These are phyloP conservation scores for Noccaea bulbosa DNA, from an alignment of 345 rosid genomes.

Conservation along the genomic window DNA sequence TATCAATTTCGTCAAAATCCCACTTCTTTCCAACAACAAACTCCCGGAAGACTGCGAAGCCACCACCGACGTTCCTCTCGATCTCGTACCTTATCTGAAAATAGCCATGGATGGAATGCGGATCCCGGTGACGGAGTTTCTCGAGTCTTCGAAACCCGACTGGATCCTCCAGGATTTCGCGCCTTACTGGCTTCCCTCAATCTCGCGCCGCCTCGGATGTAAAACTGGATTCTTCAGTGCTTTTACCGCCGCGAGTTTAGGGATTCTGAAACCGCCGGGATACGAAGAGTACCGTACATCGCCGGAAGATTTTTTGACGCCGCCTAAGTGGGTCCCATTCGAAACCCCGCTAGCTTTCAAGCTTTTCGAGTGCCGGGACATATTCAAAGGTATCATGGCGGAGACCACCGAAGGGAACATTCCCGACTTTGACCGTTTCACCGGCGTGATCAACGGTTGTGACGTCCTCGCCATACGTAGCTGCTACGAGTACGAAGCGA, in stretches of 20 bases:
- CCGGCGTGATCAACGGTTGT: slow-evolving; percentile 25
- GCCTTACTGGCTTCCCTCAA: slow-evolving; percentile 51
- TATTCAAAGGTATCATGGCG: slow-evolving; percentile 21
- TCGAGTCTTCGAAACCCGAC: slow-evolving; percentile 41
- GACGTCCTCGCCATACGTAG: slow-evolving; percentile 51
- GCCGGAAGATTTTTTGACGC: slow-evolving; percentile 38
- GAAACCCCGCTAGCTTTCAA: slow-evolving; percentile 41
- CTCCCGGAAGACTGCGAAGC: slow-evolving; percentile 48
- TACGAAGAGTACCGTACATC: slow-evolving; percentile 25
- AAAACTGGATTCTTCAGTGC: slow-evolving; percentile 9
- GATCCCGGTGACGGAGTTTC: slow-evolving; percentile 39
- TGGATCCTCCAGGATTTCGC: slow-evolving; percentile 52
- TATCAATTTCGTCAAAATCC: slow-evolving; percentile 41
- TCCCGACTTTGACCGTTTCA: slow-evolving; percentile 35
- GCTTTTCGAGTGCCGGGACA: slow-evolving; percentile 33
- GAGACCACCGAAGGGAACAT: slow-evolving; percentile 38
- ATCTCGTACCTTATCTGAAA: slow-evolving; percentile 43
- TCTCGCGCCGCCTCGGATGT: slow-evolving; percentile 31
- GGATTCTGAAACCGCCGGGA: slow-evolving; percentile 3
- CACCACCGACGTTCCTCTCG: slow-evolving; percentile 44
- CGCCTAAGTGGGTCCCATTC: slow-evolving; percentile 53
- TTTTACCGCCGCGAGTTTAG: slow-evolving; percentile 2
- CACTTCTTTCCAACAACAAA: slow-evolving; percentile 39
- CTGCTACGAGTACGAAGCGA: slow-evolving; percentile 55
- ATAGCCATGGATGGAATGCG: slow-evolving; percentile 47